Base-by-base conservation (phyloP, 306 rosid species). In the Pueraria montana region DNA sequence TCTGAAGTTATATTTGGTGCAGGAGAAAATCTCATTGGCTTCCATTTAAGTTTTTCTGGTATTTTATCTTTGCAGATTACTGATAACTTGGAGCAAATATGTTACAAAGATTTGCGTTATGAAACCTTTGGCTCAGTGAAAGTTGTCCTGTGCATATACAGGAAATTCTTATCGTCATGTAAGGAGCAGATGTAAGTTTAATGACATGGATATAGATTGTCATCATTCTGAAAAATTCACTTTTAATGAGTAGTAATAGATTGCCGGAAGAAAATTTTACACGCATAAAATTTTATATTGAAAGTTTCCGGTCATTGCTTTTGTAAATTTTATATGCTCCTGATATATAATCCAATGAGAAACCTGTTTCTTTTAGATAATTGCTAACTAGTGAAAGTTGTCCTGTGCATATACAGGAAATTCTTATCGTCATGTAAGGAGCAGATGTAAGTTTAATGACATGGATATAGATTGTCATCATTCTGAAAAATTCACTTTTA, bases 141-240 rank as follows among this genome's bases (percentile, higher is more conserved):
- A 82, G 93, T 96, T 81, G 91, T 92, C 77, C 42, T 93, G 74
- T 87, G 91, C 86, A 81, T 96, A 40, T 93, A 93, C 83, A 87
- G 87, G 88, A 96, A 93, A 87, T 72, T 96, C 77, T 82, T 96
- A 74, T 82, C 84, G 27, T 89, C 91, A 69, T 96, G 99, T 88
- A 92, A 88, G 88, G 94, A 88, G 85, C 98, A 93, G 61, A 96
- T 91, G 99, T 96, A 90, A 95, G 98, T 93, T 69, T 86, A 56
- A 56, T 72, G 49, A 84, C 76, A 61, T 72, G 24, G 8, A 75
- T 61, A 18, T 59, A 55, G 12, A 55, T 67, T 20, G 50, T 56
- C 49, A 16, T 38, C 27, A 48, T 63, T 86, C 75, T 68, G 71
- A 38, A 13, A 6, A 8, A 45, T 46, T 79, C 78, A 26, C 36